These are phyloP conservation scores for Hippophae tibetana DNA, from an alignment of 306 rosid species.

Conservation along the genomic window DNA sequence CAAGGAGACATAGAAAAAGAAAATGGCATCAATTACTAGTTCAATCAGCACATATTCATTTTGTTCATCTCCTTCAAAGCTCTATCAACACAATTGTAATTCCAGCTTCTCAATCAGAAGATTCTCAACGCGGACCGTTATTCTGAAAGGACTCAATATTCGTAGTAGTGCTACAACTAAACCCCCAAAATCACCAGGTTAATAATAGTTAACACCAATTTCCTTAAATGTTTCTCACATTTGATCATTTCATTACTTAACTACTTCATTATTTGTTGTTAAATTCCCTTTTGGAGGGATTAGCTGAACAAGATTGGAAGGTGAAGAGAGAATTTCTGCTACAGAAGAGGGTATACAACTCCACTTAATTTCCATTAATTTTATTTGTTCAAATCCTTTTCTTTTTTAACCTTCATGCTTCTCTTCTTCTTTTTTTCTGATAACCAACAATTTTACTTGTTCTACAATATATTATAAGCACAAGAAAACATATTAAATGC, in stretches of 20 bases:
- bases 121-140: slow-evolving; percentile 16
- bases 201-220: not conserved
- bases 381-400: not conserved
- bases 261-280: slow-evolving; percentile 14
- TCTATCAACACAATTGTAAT: slow-evolving; percentile 23
- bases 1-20: slow-evolving; percentile 6
- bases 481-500: not conserved
- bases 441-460: not conserved
- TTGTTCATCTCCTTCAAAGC: slow-evolving; percentile 43
- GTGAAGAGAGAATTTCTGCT: slow-evolving; percentile 57
- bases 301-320: slow-evolving; percentile 99
- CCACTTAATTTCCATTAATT: not conserved
- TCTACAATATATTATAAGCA: slow-evolving; percentile 6
- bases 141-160: slow-evolving; percentile 43
- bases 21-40: slow-evolving; percentile 58
- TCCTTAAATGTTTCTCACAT: not conserved
- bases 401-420: too few species aligned
- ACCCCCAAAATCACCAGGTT: slow-evolving; percentile 85
- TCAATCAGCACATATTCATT: slow-evolving; percentile 36
- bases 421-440: slow-evolving; percentile 6
- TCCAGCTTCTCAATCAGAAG: slow-evolving; percentile 33
- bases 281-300: slow-evolving; percentile 29
- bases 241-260: slow-evolving; percentile 9
- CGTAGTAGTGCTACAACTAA: slow-evolving; percentile 59
- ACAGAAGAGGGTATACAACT: slow-evolving; percentile 56